phyloP scores from a whole-genome alignment of 805 yeast species.

The Torulaspora franciscae region DNA sequence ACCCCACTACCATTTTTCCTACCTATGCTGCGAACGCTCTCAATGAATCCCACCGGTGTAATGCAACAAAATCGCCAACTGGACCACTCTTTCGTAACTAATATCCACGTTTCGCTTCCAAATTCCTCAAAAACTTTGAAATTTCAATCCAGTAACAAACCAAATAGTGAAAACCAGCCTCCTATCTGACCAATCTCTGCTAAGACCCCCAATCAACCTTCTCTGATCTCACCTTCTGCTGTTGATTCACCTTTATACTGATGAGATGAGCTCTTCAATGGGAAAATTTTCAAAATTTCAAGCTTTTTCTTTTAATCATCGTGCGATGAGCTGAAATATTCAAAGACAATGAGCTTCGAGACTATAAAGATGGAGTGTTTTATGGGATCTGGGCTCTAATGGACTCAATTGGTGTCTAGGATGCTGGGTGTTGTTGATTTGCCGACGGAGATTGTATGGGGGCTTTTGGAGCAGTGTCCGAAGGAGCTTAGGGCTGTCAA shows the following conservation, averaged over 20 bases:
- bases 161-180: not conserved
- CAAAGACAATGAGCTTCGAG: not conserved
- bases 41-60: too few relatives aligned
- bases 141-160: not conserved
- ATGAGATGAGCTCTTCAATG: slow-evolving; percentile 16
- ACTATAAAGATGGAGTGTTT: not conserved
- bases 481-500: slow-evolving; percentile 9
- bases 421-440: slow-evolving; percentile 4
- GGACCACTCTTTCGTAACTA: not conserved
- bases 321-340: not conserved
- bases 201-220: not conserved
- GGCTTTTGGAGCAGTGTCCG: slow-evolving; percentile 10
- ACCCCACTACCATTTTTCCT: slow-evolving; percentile 16
- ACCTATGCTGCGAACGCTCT: too few relatives aligned
- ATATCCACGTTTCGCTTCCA: not conserved
- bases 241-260: not conserved
- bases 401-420: not conserved
- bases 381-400: not conserved
- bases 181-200: not conserved
- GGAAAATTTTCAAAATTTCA: slow-evolving; percentile 15
- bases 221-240: not conserved
- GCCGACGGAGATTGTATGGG: slow-evolving; percentile 12
- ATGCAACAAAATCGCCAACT: too few relatives aligned
- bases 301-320: slow-evolving; percentile 4
- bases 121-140: not conserved